Conservation (phyloP, 2,329 filamentous ascomycete species). For the Claviceps capensis region DNA sequence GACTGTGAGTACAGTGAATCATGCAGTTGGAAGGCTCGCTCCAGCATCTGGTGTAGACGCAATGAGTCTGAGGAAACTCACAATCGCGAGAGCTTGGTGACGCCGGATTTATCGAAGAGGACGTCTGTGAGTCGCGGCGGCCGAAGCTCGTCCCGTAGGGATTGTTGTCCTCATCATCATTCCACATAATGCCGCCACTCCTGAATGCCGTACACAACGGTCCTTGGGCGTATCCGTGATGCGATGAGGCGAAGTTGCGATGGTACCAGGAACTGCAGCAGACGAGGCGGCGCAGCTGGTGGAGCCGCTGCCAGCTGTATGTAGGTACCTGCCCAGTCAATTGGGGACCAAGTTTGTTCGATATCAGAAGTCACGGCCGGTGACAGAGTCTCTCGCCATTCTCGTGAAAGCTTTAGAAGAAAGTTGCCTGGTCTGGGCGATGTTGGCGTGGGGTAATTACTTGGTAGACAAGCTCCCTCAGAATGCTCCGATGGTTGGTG, state of each 20-base stretch:
- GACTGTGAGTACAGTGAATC: neutral
- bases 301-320: constrained; percentile 1
- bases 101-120: constrained; percentile 49
- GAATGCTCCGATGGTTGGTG: neutral
- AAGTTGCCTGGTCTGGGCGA: neutral
- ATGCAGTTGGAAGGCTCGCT: neutral
- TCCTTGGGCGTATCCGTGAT: neutral
- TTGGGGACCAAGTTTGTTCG: neutral
- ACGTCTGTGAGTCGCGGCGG: constrained; percentile 66
- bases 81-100: constrained; percentile 45
- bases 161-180: constrained; percentile 97
- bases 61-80: constrained; percentile 27
- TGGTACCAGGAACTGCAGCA: neutral
- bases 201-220: neutral
- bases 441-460: neutral
- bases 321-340: neutral
- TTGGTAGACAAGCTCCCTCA: neutral
- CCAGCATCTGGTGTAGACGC: neutral
- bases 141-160: constrained; percentile 88
- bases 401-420: neutral
- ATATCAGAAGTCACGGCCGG: constrained; percentile 7
- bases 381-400: constrained; percentile 12
- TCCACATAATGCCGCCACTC: constrained; percentile 58
- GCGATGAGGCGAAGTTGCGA: constrained; percentile 1
- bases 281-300: constrained; percentile 3